A percentile compares a stretch with the other conserved stretches of the same genome.
Conservation (phyloP, 805 yeast species). For the Yamadazyma nakazawae region DNA sequence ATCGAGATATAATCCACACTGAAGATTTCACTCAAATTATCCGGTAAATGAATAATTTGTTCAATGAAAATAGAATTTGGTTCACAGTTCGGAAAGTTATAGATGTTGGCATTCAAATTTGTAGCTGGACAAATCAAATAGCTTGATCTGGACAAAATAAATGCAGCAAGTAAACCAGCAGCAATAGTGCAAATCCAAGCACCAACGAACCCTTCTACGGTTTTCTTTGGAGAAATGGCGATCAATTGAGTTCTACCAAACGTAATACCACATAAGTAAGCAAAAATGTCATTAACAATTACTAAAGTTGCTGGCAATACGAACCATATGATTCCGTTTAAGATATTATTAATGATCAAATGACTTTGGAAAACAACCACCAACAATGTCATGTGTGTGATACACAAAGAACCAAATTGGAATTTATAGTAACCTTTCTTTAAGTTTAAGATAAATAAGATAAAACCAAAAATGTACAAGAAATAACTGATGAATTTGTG, state of each 20-base stretch:
- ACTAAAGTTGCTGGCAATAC: slow-evolving; percentile 88
- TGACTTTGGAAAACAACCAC: slow-evolving; percentile 93
- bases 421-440: slow-evolving; percentile 85
- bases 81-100: slow-evolving; percentile 66
- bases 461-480: slow-evolving; percentile 81
- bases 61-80: slow-evolving; percentile 87
- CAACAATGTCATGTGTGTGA: slow-evolving; percentile 89
- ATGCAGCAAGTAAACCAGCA: slow-evolving; percentile 65
- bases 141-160: slow-evolving; percentile 58
- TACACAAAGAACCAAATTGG: slow-evolving; percentile 91
- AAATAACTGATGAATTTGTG: slow-evolving; percentile 84
- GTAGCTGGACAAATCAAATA: slow-evolving; percentile 88
- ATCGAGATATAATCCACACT: slow-evolving; percentile 48
- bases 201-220: slow-evolving; percentile 95
- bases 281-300: slow-evolving; percentile 92
- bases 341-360: slow-evolving; percentile 82
- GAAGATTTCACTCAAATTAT: slow-evolving; percentile 50
- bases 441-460: slow-evolving; percentile 83
- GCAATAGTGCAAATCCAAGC: slow-evolving; percentile 94
- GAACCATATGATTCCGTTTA: slow-evolving; percentile 93
- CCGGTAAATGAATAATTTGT: slow-evolving; percentile 74
- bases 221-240: slow-evolving; percentile 93
- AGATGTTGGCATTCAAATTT: slow-evolving; percentile 58
- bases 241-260: slow-evolving; percentile 92
- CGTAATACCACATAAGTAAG: slow-evolving; percentile 94